A percentile compares a stretch with the other conserved stretches of the same genome.
Conservation (phyloP, 148 eudicot genomes). For the Nyssa sinensis region DNA sequence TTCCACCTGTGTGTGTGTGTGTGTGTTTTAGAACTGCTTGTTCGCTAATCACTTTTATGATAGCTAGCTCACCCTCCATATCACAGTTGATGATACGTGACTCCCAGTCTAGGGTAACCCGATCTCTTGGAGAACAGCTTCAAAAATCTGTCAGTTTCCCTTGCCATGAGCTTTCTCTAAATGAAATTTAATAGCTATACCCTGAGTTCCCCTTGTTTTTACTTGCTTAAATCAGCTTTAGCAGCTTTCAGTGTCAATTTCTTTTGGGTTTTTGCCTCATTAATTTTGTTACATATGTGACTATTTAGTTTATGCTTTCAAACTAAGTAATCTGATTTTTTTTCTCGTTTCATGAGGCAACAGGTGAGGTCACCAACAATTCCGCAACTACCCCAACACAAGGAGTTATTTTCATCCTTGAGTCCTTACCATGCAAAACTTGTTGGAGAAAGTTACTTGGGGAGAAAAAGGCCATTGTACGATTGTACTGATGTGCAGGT, state of each 20-base stretch:
- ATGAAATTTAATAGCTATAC: background rate
- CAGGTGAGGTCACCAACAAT: slow-evolving; percentile 75
- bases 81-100: too few species aligned
- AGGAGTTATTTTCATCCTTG: slow-evolving; percentile 57
- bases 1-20: too few species aligned
- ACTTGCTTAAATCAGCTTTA: background rate
- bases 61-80: background rate
- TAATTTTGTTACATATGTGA: background rate
- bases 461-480: slow-evolving; percentile 65
- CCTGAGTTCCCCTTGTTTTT: background rate
- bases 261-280: background rate
- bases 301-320: background rate
- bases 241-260: background rate
- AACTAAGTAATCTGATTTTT: background rate
- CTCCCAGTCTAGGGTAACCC: too few species aligned
- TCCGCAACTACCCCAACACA: slow-evolving; percentile 72
- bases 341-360: slow-evolving; percentile 11
- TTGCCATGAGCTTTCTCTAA: background rate
- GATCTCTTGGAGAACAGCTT: too few species aligned
- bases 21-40: too few species aligned
- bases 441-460: slow-evolving; percentile 88
- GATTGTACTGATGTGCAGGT: slow-evolving; percentile 90
- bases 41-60: background rate
- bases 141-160: background rate
- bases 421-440: slow-evolving; percentile 78